These are phyloP conservation scores for Pythium sp. DNA, from an alignment of 352 stramenopile genomes.

Conservation along the genomic window DNA sequence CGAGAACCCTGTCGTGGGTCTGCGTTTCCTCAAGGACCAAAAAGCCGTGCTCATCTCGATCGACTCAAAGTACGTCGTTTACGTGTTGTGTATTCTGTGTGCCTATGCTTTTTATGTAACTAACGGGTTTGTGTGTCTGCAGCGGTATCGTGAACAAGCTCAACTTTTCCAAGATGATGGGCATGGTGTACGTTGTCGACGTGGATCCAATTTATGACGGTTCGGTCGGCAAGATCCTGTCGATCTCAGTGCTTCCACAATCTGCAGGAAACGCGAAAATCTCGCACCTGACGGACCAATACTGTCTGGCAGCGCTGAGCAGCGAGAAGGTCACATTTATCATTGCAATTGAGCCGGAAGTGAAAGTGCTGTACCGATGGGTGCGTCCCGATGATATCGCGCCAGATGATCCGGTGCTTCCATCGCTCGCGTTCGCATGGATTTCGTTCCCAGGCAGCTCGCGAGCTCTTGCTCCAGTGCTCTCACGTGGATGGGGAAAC, in stretches of 20 bases:
- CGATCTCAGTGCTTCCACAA: slow-evolving; percentile 76
- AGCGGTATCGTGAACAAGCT: slow-evolving; percentile 93
- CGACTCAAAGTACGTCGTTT: slow-evolving; percentile 76
- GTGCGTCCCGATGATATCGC: slow-evolving; percentile 71
- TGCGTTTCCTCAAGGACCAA: slow-evolving; percentile 85
- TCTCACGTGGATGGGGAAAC: slow-evolving; percentile 92
- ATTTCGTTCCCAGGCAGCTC: slow-evolving; percentile 87
- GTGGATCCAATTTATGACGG: slow-evolving; percentile 95
- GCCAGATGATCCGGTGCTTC: slow-evolving; percentile 76
- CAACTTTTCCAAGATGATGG: slow-evolving; percentile 94
- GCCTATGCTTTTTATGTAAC: background rate
- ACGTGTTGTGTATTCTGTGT: background rate
- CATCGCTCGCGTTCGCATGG: slow-evolving; percentile 94
- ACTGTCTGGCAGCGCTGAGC: slow-evolving; percentile 75
- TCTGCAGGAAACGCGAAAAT: slow-evolving; percentile 83
- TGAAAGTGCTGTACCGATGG: slow-evolving; percentile 95
- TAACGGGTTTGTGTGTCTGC: slow-evolving; percentile 33
- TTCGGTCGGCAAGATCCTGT: slow-evolving; percentile 87
- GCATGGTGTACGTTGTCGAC: slow-evolving; percentile 92
- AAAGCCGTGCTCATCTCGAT: slow-evolving; percentile 83
- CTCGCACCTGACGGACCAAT: slow-evolving; percentile 82
- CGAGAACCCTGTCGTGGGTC: slow-evolving; percentile 84
- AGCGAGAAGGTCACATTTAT: slow-evolving; percentile 95
- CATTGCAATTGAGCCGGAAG: slow-evolving; percentile 93
- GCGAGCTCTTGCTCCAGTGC: slow-evolving; percentile 82